Evolutionary conservation across 1,139 yeast species (phyloP).

Genomic region (Suhomyces panamericanus): DNA sequence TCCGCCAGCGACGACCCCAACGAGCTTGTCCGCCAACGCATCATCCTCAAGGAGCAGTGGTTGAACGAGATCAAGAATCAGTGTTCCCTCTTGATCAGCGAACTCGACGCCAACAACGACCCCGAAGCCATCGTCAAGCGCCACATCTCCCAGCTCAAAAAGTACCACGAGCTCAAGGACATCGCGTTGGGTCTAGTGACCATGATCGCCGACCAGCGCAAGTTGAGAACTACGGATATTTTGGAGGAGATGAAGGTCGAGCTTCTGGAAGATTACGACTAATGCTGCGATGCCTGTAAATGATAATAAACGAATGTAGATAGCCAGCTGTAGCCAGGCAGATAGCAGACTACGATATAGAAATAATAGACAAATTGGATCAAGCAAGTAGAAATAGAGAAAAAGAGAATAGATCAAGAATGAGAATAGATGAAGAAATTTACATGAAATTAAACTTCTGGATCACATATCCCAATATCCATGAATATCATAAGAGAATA

Average conservation of each 20-base stretch:
- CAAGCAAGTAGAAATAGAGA: no score
- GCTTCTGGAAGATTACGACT: conserved; percentile 16
- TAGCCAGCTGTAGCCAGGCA: not conserved
- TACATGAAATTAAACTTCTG: no score
- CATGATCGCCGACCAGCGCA: conserved; percentile 52
- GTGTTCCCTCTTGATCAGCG: conserved; percentile 36
- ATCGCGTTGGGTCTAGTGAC: conserved; percentile 50
- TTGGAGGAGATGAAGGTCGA: conserved; percentile 36
- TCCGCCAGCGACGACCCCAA: conserved; percentile 9
- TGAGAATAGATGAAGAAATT: no score
- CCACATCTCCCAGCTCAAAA: conserved; percentile 44
- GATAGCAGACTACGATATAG: no score
- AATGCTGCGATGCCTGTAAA: conserved; percentile 2
- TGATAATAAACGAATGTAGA: conserved; percentile 1
- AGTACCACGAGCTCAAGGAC: conserved; percentile 52
- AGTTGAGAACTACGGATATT: conserved; percentile 42
- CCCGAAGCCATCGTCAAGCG: conserved; percentile 36
- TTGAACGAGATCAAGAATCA: conserved; percentile 38
- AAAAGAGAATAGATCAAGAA: no score
- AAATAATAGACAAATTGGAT: no score
- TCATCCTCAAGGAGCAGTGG: conserved; percentile 25
- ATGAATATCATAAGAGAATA: no score
- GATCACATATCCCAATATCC: no score
- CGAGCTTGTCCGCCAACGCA: conserved; percentile 11
- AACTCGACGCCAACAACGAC: conserved; percentile 26